Evolutionary conservation across 768 basidiomycete genomes (phyloP).

Genomic region (Daedaleopsis sinensis): DNA sequence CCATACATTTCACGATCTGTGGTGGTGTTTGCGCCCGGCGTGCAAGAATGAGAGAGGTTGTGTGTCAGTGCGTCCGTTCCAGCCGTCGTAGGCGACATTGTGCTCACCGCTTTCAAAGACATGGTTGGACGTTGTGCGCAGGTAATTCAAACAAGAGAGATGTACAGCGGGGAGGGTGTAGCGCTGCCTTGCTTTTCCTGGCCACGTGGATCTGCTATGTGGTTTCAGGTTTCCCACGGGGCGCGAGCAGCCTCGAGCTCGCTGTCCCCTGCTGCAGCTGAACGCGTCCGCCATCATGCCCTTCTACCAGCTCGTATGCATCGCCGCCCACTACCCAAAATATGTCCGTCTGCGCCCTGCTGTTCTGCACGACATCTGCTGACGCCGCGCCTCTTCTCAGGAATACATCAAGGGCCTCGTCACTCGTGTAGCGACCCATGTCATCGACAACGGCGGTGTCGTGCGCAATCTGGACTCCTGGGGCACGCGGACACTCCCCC

Average conservation of each 20-base stretch:
- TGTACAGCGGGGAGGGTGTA: conserved; percentile 6
- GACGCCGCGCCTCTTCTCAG: conserved; percentile 41
- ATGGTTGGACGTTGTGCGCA: conserved; percentile 37
- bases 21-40: not conserved
- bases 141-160: conserved; percentile 8
- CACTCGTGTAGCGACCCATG: conserved; percentile 65
- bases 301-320: conserved; percentile 86
- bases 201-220: conserved; percentile 12
- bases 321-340: conserved; percentile 73
- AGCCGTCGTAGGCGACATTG: not conserved
- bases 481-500: conserved; percentile 75
- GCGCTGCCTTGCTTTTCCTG: conserved; percentile 14
- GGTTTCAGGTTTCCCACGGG: conserved; percentile 21
- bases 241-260: not conserved
- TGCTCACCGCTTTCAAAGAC: conserved; percentile 77
- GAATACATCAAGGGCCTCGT: conserved; percentile 77
- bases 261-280: not conserved
- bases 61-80: conserved; percentile 1
- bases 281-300: conserved; percentile 59
- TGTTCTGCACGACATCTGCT: not conserved
- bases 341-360: conserved; percentile 52
- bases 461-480: conserved; percentile 78
- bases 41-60: no score
- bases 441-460: conserved; percentile 77
- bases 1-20: conserved; percentile 43